These are phyloP conservation scores for Rosa chinensis DNA, from an alignment of 306 rosid genomes.

Conservation along the genomic window DNA sequence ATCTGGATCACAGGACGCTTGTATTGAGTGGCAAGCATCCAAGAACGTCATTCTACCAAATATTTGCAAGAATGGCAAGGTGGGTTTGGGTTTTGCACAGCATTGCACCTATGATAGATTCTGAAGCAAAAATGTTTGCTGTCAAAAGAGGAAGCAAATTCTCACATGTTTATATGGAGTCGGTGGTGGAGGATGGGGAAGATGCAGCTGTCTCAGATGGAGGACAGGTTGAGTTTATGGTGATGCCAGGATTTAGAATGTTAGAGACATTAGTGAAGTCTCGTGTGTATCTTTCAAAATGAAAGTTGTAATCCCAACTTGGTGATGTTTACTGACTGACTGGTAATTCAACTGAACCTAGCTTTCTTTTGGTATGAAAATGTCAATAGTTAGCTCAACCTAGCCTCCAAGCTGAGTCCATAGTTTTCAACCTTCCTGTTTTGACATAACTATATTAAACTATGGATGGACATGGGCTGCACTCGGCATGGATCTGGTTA, in stretches of 20 bases:
- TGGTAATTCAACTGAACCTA: slow-evolving; percentile 37
- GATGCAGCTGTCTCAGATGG: slow-evolving; percentile 18
- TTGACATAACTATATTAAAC: slow-evolving; percentile 13
- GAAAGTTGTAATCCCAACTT: slow-evolving; percentile 7
- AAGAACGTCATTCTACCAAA: slow-evolving; percentile 73
- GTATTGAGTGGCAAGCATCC: slow-evolving; percentile 67
- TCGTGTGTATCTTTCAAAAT: slow-evolving; percentile 57
- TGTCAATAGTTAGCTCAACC: slow-evolving; percentile 27
- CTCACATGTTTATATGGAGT: slow-evolving; percentile 67
- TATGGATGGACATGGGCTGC: not conserved
- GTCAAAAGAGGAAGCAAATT: slow-evolving; percentile 53
- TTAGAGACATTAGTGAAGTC: slow-evolving; percentile 55
- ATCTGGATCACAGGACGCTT: slow-evolving; percentile 62
- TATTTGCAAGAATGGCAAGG: slow-evolving; percentile 78
- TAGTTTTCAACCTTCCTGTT: slow-evolving; percentile 24
- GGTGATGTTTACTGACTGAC: slow-evolving; percentile 33
- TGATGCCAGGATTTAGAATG: slow-evolving; percentile 76
- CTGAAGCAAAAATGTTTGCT: slow-evolving; percentile 51
- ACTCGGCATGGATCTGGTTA: slow-evolving; percentile 16
- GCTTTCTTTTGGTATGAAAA: slow-evolving; percentile 28
- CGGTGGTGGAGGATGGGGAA: slow-evolving; percentile 45
- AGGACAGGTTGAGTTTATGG: slow-evolving; percentile 66
- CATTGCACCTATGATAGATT: slow-evolving; percentile 49
- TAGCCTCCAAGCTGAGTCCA: slow-evolving; percentile 24
- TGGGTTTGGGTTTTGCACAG: slow-evolving; percentile 73